These are phyloP conservation scores for Boletus edulis DNA, from an alignment of 768 basidiomycete species.

Conservation along the genomic window DNA sequence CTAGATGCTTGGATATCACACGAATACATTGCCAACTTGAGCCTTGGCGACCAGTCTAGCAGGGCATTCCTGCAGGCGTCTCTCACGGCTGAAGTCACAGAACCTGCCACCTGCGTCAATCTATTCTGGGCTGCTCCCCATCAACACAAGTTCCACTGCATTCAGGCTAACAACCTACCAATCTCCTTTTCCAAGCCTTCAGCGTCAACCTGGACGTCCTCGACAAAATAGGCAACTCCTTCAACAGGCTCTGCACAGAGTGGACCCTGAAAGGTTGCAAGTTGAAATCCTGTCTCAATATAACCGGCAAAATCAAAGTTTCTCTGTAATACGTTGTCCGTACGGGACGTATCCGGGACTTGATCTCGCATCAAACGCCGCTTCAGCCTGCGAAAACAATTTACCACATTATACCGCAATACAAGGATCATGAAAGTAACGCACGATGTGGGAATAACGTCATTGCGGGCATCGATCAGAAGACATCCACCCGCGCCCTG, in stretches of 20 bases:
- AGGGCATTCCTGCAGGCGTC: constrained; percentile 89
- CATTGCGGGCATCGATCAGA: constrained; percentile 69
- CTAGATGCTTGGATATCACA: constrained; percentile 98
- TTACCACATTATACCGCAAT: constrained; percentile 1
- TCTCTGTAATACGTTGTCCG: constrained; percentile 36
- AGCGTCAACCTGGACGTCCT: constrained; percentile 63
- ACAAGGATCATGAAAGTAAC: constrained; percentile 28
- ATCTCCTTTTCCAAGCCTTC: constrained; percentile 63
- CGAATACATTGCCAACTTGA: constrained; percentile 98
- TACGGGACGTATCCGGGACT: constrained; percentile 29
- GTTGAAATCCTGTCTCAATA: constrained; percentile 92
- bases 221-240: constrained; percentile 89
- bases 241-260: constrained; percentile 94
- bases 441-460: constrained; percentile 50
- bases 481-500: constrained; percentile 84
- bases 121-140: constrained; percentile 63
- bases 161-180: constrained; percentile 40
- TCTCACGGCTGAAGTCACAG: constrained; percentile 82
- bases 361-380: constrained; percentile 43
- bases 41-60: constrained; percentile 95
- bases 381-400: constrained; percentile 42
- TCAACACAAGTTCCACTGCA: constrained; percentile 10
- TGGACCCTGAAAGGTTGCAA: constrained; percentile 92
- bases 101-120: constrained; percentile 84
- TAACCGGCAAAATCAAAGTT: constrained; percentile 69